phyloP scores from a whole-genome alignment of 140 eudicot genomes.

The Oenanthe javanica region DNA sequence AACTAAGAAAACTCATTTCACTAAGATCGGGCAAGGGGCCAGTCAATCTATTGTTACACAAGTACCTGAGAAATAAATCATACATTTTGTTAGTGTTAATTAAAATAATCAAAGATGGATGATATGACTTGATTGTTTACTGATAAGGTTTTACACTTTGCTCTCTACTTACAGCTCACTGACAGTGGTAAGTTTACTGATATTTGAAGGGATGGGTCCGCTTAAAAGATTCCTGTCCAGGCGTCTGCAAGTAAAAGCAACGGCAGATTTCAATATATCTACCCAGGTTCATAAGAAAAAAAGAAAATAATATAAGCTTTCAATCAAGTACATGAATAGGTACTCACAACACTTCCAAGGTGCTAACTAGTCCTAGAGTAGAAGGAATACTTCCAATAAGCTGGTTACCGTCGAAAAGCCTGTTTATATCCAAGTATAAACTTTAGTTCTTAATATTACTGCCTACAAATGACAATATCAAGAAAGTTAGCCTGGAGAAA shows the following conservation, averaged over 20 bases:
- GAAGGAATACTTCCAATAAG: conserved; percentile 65
- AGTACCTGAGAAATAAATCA: conserved; percentile 32
- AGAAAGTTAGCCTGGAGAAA: background rate
- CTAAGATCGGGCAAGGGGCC: conserved; percentile 70
- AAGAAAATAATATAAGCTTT: background rate
- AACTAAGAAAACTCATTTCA: conserved; percentile 48
- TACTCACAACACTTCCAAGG: conserved; percentile 81
- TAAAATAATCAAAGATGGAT: background rate
- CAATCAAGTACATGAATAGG: conserved; percentile 10
- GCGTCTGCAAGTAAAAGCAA: conserved; percentile 43
- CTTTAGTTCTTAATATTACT: background rate
- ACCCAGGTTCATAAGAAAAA: no score
- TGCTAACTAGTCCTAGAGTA: conserved; percentile 53
- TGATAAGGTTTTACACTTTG: background rate
- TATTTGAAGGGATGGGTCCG: conserved; percentile 57
- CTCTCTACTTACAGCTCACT: conserved; percentile 49
- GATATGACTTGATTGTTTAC: background rate
- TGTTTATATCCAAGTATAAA: conserved; percentile 24
- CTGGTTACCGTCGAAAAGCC: conserved; percentile 71
- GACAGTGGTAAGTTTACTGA: conserved; percentile 58
- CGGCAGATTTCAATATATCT: background rate
- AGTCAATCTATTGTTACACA: conserved; percentile 64
- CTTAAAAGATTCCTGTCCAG: conserved; percentile 56
- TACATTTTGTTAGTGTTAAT: background rate
- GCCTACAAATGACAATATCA: background rate